A percentile compares a stretch with the other conserved stretches of the same genome.
phyloP scores from a whole-genome alignment of 75 land plant genomes.

The Pinus taeda region DNA sequence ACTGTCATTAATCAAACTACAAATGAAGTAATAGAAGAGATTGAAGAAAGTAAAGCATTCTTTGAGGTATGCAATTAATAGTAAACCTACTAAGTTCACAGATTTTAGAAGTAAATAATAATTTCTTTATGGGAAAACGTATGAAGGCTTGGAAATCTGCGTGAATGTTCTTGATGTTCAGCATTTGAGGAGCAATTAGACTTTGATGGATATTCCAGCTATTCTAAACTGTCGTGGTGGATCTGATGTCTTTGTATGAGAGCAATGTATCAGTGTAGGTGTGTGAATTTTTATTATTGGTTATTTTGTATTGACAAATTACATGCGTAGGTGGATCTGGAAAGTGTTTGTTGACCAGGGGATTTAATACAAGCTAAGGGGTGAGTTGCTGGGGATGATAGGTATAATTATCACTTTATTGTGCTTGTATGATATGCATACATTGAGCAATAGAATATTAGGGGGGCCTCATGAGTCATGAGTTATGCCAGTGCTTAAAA shows the following conservation, averaged over 20 bases:
- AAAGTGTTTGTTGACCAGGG: neutral
- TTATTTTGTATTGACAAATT: too few species aligned
- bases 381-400: neutral
- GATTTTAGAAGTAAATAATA: neutral
- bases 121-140: neutral
- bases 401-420: neutral
- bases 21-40: slow-evolving; percentile 84
- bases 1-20: slow-evolving; percentile 59
- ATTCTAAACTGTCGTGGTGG: neutral
- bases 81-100: neutral
- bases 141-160: neutral
- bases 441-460: neutral
- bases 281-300: too few species aligned
- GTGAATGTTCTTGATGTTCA: neutral
- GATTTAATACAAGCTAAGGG: neutral
- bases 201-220: neutral
- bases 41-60: slow-evolving; percentile 96
- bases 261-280: neutral
- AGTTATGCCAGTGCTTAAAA: neutral
- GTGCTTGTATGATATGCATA: neutral
- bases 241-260: neutral
- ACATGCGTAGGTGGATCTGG: too few species aligned
- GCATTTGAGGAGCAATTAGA: neutral
- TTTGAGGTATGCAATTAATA: slow-evolving; percentile 65
- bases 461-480: neutral